Evolutionary conservation across 2,329 filamentous ascomycete species (phyloP), one percentile per base, ranked within the genome.

Genomic region (Xylaria sp.): DNA sequence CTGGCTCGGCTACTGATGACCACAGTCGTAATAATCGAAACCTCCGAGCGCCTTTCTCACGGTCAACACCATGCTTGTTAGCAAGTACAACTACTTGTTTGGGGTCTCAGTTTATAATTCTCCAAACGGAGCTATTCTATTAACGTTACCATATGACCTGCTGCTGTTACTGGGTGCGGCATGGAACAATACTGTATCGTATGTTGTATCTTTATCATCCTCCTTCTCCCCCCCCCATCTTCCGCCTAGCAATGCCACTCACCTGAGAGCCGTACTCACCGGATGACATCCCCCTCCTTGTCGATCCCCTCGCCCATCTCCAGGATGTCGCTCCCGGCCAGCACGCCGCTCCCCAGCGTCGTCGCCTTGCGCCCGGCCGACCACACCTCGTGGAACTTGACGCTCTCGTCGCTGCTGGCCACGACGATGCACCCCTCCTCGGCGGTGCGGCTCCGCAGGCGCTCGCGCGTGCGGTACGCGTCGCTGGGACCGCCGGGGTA

Each of bases 381-480:
- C 94, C 92, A 97, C 9, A 99, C 86, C 74, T 97, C 92, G 71
- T 97, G 92, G 66, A 97, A 97, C 69, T 94, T 94, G 71, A 97
- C 89, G 63, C 85, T 95, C 69, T 91, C 88, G 72, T 97, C 92
- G 67, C 92, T 96, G 40, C 91, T 89, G 16, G 92, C 93, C 48
- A 99, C 89, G 17, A 97, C 89, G 62, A 99, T 87, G 69, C 92
- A 96, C 0, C 90, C 91, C 64, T 93, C 90, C 60, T 85, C 81
- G 4, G 79, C 76, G 0, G 82, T 85, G 18, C 84, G 78, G 45
- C 67, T 66, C 47, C 57, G 59, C 45, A 75, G 77, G 58, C 78
- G 78, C 72, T 78, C 81, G 43, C 76, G 74, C n/a, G 78, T 78
- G 52, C 80, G 80, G 66, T 85, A 66, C 39, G 58, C 61, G 29